Base-by-base conservation (phyloP, 2,329 filamentous ascomycete species). In the Verticillium albo-atrum region DNA sequence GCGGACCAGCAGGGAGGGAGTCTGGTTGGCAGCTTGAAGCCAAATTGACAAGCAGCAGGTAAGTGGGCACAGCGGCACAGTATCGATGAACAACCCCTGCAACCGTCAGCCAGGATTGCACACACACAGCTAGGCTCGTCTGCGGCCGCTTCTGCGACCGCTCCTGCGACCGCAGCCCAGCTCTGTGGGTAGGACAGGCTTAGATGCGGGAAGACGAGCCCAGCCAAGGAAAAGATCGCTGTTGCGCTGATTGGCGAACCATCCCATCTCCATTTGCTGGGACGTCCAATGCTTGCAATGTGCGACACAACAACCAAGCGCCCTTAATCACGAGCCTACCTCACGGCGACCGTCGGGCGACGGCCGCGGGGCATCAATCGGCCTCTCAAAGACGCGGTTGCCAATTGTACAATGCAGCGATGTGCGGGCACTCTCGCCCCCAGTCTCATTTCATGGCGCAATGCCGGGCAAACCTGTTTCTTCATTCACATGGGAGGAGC, bases 81-180 rank as follows among this genome's bases (percentile, higher is more conserved):
- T 50, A 20, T 14, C n/a, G 7, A 23, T 23, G 42, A 7, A 50
- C 20, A 12, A 12, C 7, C 20, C 42, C 42, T 23, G 42, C 42
- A 50, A 14, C n/a, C 20, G 42, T 50, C 42, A 50, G 20, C 42
- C n/a, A 50, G 42, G 42, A 50, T 50, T 14, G 42, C 7, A 12
- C 7, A 59, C 57, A 51, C 54, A 57, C 32, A 34, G 50, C 23
- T 57, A 30, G 59, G 51, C 55, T 26, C 56, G 60, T n/a, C 57
- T 63, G 61, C 60, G 61, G 61, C 61, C 61, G 60, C 57, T 58
- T 63, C 61, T 63, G 61, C 61, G 42, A 23, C 61, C 61, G 60
- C 57, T 58, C 62, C 61, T 63, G 61, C 61, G 42, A 23, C 42
- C 61, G 25, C 60, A 53, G 58, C 60, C 61, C 61, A 60, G 61